Percentiles rank a stretch among this genome's conserved stretches.
These are phyloP conservation scores for Anisogramma anomala DNA, from an alignment of 2,329 filamentous ascomycete genomes.

Conservation along the genomic window DNA sequence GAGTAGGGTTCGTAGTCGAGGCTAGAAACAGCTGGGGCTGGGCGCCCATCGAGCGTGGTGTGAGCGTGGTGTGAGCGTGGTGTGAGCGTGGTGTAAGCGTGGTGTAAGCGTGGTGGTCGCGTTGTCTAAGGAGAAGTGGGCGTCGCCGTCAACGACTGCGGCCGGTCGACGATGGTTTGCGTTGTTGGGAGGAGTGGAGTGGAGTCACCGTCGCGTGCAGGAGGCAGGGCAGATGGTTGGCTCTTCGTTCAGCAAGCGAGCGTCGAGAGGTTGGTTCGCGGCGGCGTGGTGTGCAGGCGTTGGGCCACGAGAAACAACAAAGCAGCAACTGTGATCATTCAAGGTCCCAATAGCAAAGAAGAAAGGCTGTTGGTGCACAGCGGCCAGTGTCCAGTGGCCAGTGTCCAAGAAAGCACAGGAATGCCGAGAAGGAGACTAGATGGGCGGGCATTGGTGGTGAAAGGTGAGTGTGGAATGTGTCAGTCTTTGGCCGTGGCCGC, in stretches of 20 bases:
- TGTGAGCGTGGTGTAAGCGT: neutral
- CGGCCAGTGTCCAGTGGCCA: no score
- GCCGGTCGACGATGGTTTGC: neutral
- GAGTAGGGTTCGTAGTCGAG: constrained; percentile 9
- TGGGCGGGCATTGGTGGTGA: no score
- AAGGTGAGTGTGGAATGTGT: no score
- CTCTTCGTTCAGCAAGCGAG: constrained; percentile 4
- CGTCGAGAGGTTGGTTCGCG: constrained; percentile 5
- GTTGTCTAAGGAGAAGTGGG: no score
- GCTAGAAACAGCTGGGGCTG: constrained; percentile 10
- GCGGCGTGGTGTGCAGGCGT: neutral
- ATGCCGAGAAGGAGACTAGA: no score
- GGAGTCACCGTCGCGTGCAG: neutral
- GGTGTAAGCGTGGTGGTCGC: no score
- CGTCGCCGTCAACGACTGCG: no score
- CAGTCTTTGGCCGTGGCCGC: no score
- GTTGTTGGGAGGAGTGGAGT: neutral
- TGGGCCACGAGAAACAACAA: neutral
- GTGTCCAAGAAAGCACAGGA: no score
- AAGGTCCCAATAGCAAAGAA: no score
- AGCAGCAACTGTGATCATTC: no score
- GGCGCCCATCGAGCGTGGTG: constrained; percentile 5
- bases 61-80: neutral
- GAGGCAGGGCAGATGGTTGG: neutral
- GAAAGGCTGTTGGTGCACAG: no score